phyloP scores from a whole-genome alignment of 2,329 filamentous ascomycete genomes.

The Plectosphaerella sp. region DNA sequence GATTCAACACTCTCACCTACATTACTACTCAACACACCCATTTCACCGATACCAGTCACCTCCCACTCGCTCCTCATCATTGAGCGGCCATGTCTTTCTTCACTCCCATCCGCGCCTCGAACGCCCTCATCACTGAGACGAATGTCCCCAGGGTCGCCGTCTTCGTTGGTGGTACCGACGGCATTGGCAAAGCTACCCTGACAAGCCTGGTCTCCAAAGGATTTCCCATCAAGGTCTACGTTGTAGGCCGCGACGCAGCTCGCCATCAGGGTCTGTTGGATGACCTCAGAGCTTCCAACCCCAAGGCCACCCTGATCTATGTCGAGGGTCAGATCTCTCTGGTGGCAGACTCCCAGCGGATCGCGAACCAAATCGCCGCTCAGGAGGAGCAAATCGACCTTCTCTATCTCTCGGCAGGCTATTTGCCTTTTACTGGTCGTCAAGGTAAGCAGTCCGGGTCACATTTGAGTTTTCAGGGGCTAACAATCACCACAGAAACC shows the following conservation, averaged over 20 bases:
- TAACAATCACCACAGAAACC: not conserved
- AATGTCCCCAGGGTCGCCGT: not conserved
- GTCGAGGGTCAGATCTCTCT: constrained; percentile 4
- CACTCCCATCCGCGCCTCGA: not conserved
- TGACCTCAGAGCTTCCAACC: not conserved
- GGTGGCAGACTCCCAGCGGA: not conserved
- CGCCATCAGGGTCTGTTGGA: not conserved
- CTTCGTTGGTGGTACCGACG: constrained; percentile 1
- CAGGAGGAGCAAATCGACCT: not conserved
- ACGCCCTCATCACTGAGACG: not conserved
- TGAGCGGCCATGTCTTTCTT: not conserved
- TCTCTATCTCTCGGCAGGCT: not conserved
- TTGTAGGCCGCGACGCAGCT: constrained; percentile 1
- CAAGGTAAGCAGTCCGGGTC: not conserved
- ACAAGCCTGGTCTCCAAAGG: not conserved
- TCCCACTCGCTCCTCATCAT: too few relatives aligned
- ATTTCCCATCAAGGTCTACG: not conserved
- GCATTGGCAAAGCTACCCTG: constrained; percentile 2
- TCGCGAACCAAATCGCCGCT: not conserved
- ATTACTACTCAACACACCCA: too few relatives aligned
- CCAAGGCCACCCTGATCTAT: not conserved
- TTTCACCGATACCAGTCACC: too few relatives aligned
- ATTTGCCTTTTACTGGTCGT: not conserved
- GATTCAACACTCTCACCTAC: too few relatives aligned
- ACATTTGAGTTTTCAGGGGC: too few relatives aligned